Percentiles rank a stretch among this genome's conserved stretches.
These are phyloP conservation scores for Yamadazyma sp. DNA, from an alignment of 805 yeast genomes.

Conservation along the genomic window DNA sequence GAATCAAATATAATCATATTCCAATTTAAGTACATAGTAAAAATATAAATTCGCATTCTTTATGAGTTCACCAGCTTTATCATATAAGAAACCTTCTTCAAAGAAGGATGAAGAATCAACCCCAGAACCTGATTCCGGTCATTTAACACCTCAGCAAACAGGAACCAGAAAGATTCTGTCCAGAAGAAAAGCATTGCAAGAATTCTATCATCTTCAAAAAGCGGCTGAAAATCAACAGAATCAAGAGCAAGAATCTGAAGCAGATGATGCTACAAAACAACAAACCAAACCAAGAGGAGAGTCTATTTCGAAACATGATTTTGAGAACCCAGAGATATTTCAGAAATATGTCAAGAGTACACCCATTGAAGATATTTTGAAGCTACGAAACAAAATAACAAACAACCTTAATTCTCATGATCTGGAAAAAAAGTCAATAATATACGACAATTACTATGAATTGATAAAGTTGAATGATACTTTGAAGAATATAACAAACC, in stretches of 20 bases:
- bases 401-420: constrained; percentile 50
- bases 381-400: constrained; percentile 34
- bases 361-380: constrained; percentile 28
- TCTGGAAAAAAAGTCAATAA: constrained; percentile 64
- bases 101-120: constrained; percentile 1
- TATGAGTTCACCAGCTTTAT: constrained; percentile 19
- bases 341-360: constrained; percentile 19
- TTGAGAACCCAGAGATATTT: constrained; percentile 19
- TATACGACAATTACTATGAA: constrained; percentile 74
- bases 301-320: constrained; percentile 4
- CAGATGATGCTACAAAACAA: constrained; percentile 4
- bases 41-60: not conserved
- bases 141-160: constrained; percentile 3
- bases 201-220: constrained; percentile 33
- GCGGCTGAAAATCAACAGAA: too few relatives aligned
- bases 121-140: constrained; percentile 3
- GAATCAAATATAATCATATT: not conserved
- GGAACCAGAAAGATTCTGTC: constrained; percentile 32
- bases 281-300: not conserved
- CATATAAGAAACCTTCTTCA: constrained; percentile 25
- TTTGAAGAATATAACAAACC: constrained; percentile 25
- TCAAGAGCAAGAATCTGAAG: constrained; percentile 12
- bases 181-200: constrained; percentile 40
- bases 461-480: constrained; percentile 64
- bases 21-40: not conserved